Evolutionary conservation across 306 rosid genomes (phyloP).

Genomic region (Corylus heterophylla): DNA sequence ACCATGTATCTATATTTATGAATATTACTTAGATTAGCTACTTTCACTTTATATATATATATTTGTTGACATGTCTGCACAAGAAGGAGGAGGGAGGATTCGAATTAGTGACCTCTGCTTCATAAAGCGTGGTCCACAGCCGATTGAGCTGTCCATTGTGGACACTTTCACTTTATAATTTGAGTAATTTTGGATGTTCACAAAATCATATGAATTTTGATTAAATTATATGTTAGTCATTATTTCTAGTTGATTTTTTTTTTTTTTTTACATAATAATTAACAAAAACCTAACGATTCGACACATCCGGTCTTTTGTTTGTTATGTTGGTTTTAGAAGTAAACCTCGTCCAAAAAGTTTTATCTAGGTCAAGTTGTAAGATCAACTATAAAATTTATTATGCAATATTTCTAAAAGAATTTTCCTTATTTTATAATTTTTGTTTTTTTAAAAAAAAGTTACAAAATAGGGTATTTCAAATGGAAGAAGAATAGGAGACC

Average conservation of each 20-base stretch:
- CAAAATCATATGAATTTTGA: background rate
- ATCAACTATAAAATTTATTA: background rate
- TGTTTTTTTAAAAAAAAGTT: too few species aligned
- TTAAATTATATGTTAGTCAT: background rate
- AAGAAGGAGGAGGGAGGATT: too few species aligned
- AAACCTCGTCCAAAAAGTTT: too few species aligned
- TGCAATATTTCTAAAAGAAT: background rate
- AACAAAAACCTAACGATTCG: too few species aligned
- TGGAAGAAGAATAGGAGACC: too few species aligned
- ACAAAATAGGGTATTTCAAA: too few species aligned
- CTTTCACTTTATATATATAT: background rate
- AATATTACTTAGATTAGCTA: background rate
- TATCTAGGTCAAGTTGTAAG: background rate
- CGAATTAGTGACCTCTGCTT: too few species aligned
- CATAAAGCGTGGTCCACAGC: too few species aligned
- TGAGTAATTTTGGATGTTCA: background rate
- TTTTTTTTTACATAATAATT: background rate
- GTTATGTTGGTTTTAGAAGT: background rate
- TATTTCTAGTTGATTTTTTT: background rate
- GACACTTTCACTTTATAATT: background rate
- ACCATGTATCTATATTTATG: background rate
- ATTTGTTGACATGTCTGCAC: too few species aligned
- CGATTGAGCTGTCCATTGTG: too few species aligned
- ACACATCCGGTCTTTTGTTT: too few species aligned
- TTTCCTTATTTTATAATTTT: too few species aligned